A percentile compares a stretch with the other conserved stretches of the same genome.
These are phyloP conservation scores for Huntiella abstrusa DNA, from an alignment of 2,329 filamentous ascomycete genomes.

Conservation along the genomic window DNA sequence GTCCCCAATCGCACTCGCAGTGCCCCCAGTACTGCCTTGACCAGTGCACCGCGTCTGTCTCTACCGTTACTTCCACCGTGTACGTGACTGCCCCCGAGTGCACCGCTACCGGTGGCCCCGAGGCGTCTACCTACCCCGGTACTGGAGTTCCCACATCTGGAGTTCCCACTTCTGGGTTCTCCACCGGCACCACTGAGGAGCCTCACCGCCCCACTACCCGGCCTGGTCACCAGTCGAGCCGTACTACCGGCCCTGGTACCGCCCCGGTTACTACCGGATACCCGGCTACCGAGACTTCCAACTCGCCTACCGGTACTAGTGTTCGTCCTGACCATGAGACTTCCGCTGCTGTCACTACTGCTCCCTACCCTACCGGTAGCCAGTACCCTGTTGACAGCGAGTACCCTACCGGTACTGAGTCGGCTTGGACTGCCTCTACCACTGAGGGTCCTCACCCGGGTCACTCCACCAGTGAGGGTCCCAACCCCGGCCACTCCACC, in stretches of 20 bases:
- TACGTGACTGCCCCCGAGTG: slow-evolving; percentile 7
- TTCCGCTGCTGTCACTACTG: background rate
- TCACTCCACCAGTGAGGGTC: background rate
- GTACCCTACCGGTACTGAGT: background rate
- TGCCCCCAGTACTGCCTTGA: slow-evolving; percentile 9
- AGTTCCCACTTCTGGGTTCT: background rate
- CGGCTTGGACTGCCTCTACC: background rate
- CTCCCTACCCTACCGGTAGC: background rate
- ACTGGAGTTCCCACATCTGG: background rate
- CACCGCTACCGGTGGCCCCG: background rate
- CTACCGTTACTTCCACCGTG: slow-evolving; percentile 8
- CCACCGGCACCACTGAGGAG: background rate
- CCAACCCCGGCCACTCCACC: slow-evolving; percentile 1
- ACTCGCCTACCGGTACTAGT: background rate
- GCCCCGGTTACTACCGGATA: background rate
- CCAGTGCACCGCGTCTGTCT: slow-evolving; percentile 6
- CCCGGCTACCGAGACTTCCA: background rate
- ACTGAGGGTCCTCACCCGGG: background rate
- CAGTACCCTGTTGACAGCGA: no score
- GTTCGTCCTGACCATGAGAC: background rate
- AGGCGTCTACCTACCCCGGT: background rate
- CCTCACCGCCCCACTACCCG: background rate
- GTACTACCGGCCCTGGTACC: background rate
- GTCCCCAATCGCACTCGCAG: slow-evolving; percentile 1
- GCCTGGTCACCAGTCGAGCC: background rate